Base-by-base conservation (phyloP, 805 yeast species). In the Priceomyces carsonii region DNA sequence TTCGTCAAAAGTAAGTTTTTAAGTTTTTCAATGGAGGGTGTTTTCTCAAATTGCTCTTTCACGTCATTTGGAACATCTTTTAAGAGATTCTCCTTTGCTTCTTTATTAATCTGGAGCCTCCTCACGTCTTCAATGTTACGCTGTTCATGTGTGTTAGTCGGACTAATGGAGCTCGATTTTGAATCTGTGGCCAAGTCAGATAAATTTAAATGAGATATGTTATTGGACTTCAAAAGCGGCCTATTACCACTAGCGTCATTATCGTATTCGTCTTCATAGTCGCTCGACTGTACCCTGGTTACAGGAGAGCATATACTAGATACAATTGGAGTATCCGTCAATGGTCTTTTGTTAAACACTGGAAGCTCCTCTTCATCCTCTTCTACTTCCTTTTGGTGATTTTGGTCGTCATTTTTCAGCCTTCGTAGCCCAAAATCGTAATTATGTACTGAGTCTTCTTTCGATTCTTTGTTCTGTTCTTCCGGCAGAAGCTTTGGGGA, bases 241-340 rank as follows among this genome's bases (percentile, higher is more conserved):
- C 43, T 47, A 2, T 40, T 47, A 4, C 18, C 18, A 12, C 32
- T 39, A 33, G 41, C 37, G 8, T 36, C 36, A n/a, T 41, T 47
- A 4, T 42, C 50, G 21, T 27, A 40, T 15, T 43, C 47, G 14
- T 45, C 48, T 5, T 60, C 68, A 12, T 55, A 63, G 26, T 59
- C 67, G 20, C 59, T 55, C 10, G 55, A 50, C 31, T 60, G 60
- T 13, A 47, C 49, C 23, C 57, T 35, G 5, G 61, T 50, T 8
- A 51, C 55, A 0, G 89, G 89, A 0, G 86, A 79, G 1, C 76
- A 62, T 51, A 71, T 63, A 3, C 69, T 65, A 19, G 84, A 78
- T 8, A 73, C 73, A 1, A 80, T 71, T 0, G 93, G 93, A 0
- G 93, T 84, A 50, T 84, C 93, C 27, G 82, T 80, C 35, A 79